Evolutionary conservation across 192 early-diverging fungal species (phyloP).

Genomic region (Gryganskiella cystojenkinii): DNA sequence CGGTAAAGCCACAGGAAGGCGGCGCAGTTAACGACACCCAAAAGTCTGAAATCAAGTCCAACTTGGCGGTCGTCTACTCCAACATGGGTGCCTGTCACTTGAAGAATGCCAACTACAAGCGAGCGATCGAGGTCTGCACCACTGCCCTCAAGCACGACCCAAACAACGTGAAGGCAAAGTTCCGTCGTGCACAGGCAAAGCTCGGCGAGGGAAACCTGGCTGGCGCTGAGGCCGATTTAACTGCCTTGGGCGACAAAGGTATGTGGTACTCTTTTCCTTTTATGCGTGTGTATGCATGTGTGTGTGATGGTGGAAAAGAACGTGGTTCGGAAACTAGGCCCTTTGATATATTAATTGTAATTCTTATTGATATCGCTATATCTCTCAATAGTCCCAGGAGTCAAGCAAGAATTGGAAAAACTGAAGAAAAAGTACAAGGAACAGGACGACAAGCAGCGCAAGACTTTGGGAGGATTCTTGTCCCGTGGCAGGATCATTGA

Average conservation of each 20-base stretch:
- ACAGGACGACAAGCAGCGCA: conserved; percentile 52
- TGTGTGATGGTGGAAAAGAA: too few species aligned
- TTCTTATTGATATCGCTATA: neutral
- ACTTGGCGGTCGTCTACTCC: conserved; percentile 42
- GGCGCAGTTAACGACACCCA: conserved; percentile 17
- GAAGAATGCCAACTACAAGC: conserved; percentile 43
- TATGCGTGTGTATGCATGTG: too few species aligned
- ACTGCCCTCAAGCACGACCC: conserved; percentile 53
- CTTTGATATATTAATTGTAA: neutral
- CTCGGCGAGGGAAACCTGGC: conserved; percentile 50
- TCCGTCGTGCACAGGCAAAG: conserved; percentile 58
- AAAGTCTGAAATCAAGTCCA: conserved; percentile 38
- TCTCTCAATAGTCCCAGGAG: conserved; percentile 32
- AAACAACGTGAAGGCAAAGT: conserved; percentile 54
- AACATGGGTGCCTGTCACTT: conserved; percentile 53
- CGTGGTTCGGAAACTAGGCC: neutral
- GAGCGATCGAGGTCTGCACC: conserved; percentile 51
- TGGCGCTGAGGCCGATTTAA: conserved; percentile 51
- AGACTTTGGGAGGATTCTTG: conserved; percentile 53
- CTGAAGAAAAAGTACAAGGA: conserved; percentile 50
- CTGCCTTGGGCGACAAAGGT: conserved; percentile 47
- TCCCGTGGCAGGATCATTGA: conserved; percentile 45
- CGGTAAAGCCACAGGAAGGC: conserved; percentile 10
- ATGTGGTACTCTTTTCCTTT: too few species aligned
- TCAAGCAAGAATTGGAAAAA: conserved; percentile 48